These are phyloP conservation scores for Alternaria brassicicola DNA, from an alignment of 2,329 filamentous ascomycete genomes.

Conservation along the genomic window DNA sequence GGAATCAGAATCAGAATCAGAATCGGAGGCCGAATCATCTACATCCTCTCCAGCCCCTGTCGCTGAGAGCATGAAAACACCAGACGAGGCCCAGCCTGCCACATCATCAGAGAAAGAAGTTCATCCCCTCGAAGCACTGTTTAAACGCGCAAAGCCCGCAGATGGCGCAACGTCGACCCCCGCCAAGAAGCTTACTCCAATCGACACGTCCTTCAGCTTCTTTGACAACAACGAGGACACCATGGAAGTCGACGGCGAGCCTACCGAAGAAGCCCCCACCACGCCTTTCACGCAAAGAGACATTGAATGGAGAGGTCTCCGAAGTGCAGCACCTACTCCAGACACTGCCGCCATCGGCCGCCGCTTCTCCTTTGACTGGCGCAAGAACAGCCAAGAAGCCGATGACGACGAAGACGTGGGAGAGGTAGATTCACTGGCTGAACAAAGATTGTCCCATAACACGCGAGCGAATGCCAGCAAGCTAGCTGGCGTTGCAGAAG, in stretches of 20 bases:
- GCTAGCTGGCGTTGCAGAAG: constrained; percentile 32
- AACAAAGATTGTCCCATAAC: constrained; percentile 38
- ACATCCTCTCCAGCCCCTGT: constrained; percentile 22
- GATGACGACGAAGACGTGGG: constrained; percentile 54
- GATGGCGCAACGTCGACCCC: constrained; percentile 39
- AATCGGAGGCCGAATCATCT: constrained; percentile 20
- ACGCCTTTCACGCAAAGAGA: constrained; percentile 86
- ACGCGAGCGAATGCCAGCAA: constrained; percentile 37
- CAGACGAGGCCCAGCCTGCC: constrained; percentile 21
- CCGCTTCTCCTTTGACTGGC: constrained; percentile 61
- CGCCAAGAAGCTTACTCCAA: constrained; percentile 48
- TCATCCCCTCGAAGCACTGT: constrained; percentile 90
- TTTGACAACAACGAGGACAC: constrained; percentile 62
- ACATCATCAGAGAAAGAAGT: constrained; percentile 54
- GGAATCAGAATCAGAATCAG: constrained; percentile 26
- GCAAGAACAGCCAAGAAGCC: constrained; percentile 49
- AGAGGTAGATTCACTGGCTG: constrained; percentile 21
- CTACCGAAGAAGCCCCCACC: constrained; percentile 59
- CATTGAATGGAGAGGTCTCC: constrained; percentile 72
- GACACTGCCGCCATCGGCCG: constrained; percentile 82
- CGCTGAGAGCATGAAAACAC: constrained; percentile 15
- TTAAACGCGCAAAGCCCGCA: constrained; percentile 70
- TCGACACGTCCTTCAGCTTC: constrained; percentile 75
- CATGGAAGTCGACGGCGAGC: constrained; percentile 48
- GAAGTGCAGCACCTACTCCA: constrained; percentile 91